Conservation (phyloP, 2,329 filamentous ascomycete species). For the Cytospora leucostoma region DNA sequence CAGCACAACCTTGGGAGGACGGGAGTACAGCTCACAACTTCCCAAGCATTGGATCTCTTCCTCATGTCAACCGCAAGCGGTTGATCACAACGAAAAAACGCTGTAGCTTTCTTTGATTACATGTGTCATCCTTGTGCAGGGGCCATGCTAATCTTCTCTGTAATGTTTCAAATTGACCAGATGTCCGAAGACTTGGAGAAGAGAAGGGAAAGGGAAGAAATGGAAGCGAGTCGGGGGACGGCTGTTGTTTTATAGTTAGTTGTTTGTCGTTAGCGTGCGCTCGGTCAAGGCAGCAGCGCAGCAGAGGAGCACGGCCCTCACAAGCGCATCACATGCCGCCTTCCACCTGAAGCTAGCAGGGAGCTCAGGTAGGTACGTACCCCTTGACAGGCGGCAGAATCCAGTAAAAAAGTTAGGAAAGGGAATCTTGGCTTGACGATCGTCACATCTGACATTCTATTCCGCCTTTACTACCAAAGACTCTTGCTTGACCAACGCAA, state of each 20-base stretch:
- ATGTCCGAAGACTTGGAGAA: constrained; percentile 16
- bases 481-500: constrained; percentile 2
- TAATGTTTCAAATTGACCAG: constrained; percentile 18
- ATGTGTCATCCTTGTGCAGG: constrained; percentile 91
- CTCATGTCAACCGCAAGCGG: constrained; percentile 13
- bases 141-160: constrained; percentile 64
- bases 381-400: constrained; percentile 19
- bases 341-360: background rate
- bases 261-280: background rate
- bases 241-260: constrained; percentile 7
- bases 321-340: background rate
- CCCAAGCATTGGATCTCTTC: constrained; percentile 5
- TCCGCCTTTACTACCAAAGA: constrained; percentile 1
- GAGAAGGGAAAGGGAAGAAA: background rate
- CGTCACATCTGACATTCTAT: constrained; percentile 1
- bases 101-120: constrained; percentile 62
- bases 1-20: no score
- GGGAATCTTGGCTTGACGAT: background rate
- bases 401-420: constrained; percentile 17
- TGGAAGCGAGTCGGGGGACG: background rate
- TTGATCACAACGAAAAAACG: constrained; percentile 48
- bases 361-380: background rate
- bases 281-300: background rate
- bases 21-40: background rate
- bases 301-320: background rate